Evolutionary conservation across 148 eudicot species (phyloP), one percentile per base, ranked within the genome.

Genomic region (Camellia japonica): DNA sequence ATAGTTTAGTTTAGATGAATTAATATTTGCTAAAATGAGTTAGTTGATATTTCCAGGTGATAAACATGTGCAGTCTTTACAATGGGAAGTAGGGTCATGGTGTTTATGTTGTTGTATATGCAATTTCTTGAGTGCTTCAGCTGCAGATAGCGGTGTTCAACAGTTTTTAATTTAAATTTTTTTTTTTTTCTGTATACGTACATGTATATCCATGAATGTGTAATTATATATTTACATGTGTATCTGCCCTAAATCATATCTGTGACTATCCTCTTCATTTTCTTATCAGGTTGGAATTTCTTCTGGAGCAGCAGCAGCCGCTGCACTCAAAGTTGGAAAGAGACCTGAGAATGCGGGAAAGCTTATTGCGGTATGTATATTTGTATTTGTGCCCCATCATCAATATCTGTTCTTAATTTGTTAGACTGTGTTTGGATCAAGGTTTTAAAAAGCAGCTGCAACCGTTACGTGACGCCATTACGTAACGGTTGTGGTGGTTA

Each of bases 341-440:
- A 92, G 99, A 87, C 98, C 99, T 81, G 98, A 96, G 83, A 96
- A 93, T 88, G 93, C 97, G 23, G 98, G 99, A 83, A 93, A 96
- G 78, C 99, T 96, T 82, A 93, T 96, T 68, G 92, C 92, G 85
- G 99, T 96, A 87, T 85, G 91, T 64, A 72, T 61, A 43, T 71
- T 51, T 74, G 8, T 30, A 20, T 71, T 58, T 74, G 15, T 30
- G n/a, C 55, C 49, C 72, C 77, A 54, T 56, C 46, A 49, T 77
- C 70, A 16, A 59, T 12, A 12, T 81, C 3, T 30, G 3, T 12
- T 15, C 20, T 46, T 3, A 38, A 14, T 58, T 74, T 58, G 38
- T 30, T 30, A 30, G 38, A 1, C 38, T 30, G 38, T 30, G 38
- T 30, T 30, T 30, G 38, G 38, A 30, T 30, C 38, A 30, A 30